These are phyloP conservation scores for Cutaneotrichosporon cyanovorans DNA, from an alignment of 1,284 basidiomycete species.

Conservation along the genomic window DNA sequence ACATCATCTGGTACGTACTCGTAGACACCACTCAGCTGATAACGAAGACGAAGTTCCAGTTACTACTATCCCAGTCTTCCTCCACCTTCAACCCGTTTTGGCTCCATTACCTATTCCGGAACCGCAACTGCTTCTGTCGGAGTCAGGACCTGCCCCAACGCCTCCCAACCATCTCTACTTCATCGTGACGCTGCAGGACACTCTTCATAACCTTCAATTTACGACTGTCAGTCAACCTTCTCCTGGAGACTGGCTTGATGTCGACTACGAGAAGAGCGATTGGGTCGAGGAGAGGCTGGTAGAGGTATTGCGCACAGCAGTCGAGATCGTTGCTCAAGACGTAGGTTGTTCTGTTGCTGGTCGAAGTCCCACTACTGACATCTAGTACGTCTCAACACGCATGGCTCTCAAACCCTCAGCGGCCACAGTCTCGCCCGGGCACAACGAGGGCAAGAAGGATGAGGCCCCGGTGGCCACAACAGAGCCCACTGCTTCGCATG, in stretches of 20 bases:
- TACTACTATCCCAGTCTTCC: conserved; percentile 81
- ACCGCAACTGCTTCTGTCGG: conserved; percentile 26
- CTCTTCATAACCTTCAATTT: conserved; percentile 65
- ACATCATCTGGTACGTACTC: conserved; percentile 18
- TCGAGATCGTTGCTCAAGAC: conserved; percentile 81
- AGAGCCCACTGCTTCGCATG: no score
- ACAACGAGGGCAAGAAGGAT: no score
- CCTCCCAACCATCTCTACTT: conserved; percentile 65
- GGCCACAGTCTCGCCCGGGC: not conserved
- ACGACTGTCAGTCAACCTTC: conserved; percentile 72
- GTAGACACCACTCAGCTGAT: not conserved
- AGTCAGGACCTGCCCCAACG: conserved; percentile 10
- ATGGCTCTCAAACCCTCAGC: conserved; percentile 41
- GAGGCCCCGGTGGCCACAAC: no score
- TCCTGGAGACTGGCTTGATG: conserved; percentile 69
- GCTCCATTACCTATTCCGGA: conserved; percentile 52
- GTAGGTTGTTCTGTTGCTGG: no score
- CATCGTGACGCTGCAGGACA: conserved; percentile 72
- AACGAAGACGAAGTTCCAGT: conserved; percentile 52
- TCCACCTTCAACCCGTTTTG: conserved; percentile 84
- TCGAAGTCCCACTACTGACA: no score
- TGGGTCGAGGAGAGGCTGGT: conserved; percentile 93
- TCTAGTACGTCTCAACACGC: conserved; percentile 42
- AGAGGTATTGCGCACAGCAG: conserved; percentile 68
- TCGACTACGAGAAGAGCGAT: conserved; percentile 77